These are phyloP conservation scores for Podospora pseudopauciseta DNA, from an alignment of 495 filamentous ascomycete genomes.

Conservation along the genomic window DNA sequence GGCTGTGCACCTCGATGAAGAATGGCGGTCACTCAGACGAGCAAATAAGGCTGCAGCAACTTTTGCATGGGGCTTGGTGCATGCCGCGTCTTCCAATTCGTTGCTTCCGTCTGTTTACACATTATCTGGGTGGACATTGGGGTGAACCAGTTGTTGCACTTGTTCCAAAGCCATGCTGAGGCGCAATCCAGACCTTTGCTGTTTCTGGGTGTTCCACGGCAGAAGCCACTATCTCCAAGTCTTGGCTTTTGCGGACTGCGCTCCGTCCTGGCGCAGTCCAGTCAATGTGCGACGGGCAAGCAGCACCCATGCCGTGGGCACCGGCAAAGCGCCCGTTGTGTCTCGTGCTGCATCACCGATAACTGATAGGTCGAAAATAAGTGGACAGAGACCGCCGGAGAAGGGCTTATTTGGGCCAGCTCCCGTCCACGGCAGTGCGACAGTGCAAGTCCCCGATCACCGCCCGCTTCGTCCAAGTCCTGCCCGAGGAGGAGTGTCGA, in stretches of 20 bases:
- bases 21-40: slow-evolving; percentile 1
- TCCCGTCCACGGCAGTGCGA: not conserved
- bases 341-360: not conserved
- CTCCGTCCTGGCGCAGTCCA: not conserved
- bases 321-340: not conserved
- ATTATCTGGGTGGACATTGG: not conserved
- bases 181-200: not conserved
- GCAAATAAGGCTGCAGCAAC: slow-evolving; percentile 11
- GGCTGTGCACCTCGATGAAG: slow-evolving; percentile 3
- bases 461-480: not conserved
- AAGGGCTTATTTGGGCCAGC: not conserved
- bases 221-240: not conserved
- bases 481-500: not conserved
- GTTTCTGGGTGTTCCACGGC: not conserved
- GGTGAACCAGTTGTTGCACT: not conserved
- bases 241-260: not conserved
- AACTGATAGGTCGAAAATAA: not conserved
- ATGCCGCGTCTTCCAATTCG: slow-evolving; percentile 1
- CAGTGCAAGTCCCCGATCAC: slow-evolving; percentile 2
- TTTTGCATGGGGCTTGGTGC: not conserved
- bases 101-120: not conserved
- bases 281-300: not conserved
- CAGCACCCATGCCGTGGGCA: no score
- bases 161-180: not conserved
- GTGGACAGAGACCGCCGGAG: not conserved